Percentiles rank a stretch among this genome's conserved stretches.
phyloP scores from a whole-genome alignment of 2,329 filamentous ascomycete species.

The Exophiala calicioides region DNA sequence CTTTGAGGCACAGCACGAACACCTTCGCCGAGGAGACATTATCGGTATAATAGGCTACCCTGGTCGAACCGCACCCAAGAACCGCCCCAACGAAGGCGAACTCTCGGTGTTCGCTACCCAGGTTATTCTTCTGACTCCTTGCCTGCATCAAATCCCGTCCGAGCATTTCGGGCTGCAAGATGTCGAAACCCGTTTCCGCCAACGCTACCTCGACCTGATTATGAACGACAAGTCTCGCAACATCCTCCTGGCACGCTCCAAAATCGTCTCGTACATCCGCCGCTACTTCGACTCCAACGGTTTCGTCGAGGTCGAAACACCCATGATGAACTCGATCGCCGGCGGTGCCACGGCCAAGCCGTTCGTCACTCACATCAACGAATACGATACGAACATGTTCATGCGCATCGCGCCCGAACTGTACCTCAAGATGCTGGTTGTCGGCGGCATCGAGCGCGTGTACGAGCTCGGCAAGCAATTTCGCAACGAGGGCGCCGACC shows the following conservation, averaged over 20 bases:
- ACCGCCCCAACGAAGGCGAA: constrained; percentile 76
- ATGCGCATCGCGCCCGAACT: constrained; percentile 94
- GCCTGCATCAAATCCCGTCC: constrained; percentile 84
- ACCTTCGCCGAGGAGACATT: constrained; percentile 86
- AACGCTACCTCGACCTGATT: constrained; percentile 92
- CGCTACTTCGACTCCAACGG: constrained; percentile 83
- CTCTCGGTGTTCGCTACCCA: constrained; percentile 90
- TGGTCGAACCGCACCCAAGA: constrained; percentile 85
- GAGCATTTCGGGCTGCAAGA: constrained; percentile 96
- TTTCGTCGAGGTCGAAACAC: constrained; percentile 93
- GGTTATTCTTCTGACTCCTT: constrained; percentile 82
- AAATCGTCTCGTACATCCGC: constrained; percentile 86
- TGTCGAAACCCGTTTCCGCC: constrained; percentile 86
- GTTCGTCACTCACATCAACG: constrained; percentile 95
- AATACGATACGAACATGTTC: constrained; percentile 89
- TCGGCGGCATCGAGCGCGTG: constrained; percentile 89
- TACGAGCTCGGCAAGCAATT: constrained; percentile 97
- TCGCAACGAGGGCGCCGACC: constrained; percentile 86
- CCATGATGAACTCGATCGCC: constrained; percentile 95
- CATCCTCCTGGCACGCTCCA: constrained; percentile 79
- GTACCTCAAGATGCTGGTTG: constrained; percentile 93
- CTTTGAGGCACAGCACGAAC: constrained; percentile 87
- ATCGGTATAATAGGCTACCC: constrained; percentile 85
- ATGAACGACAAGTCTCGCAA: constrained; percentile 89
- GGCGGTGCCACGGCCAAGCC: constrained; percentile 94